Base-by-base conservation (phyloP, 208 protist species). In the Crithidia brevicula region DNA sequence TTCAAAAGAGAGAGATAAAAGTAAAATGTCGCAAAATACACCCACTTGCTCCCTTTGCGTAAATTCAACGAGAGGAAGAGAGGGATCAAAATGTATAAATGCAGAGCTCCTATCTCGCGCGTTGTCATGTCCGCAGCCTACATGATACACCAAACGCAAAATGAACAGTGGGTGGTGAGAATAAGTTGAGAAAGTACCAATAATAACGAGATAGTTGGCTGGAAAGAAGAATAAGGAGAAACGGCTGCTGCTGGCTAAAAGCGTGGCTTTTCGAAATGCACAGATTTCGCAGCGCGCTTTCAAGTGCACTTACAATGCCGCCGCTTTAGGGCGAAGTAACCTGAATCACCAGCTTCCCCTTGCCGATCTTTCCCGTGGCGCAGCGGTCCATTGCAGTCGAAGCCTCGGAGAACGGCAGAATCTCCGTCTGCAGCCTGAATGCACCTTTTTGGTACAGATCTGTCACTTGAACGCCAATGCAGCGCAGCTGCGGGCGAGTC, bases 381-480 rank as follows among this genome's bases (percentile, higher is more conserved):
- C 50, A 74, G 52, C 59, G 59, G 59, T 74, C 59, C 23, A 74
- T 23, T 8, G 68, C 68, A 33, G 60, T 67, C 30, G 58, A 38
- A 11, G 59, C 68, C n/a, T 74, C 59, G 9, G 49, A 22, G 46
- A 74, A 74, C 27, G 68, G 68, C 42, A 74, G 56, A 20, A 74
- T 33, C 33, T 74, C 68, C 7, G 64, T 31, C 58, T 66, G 40
- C 38, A 86, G 23, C 16, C 6, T 33, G 50, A 93, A 90, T 1
- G 73, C 76, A 15, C 79, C 79, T 28, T 59, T 27, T 36, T 66
- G 52, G 70, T 88, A 90, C 20, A 93, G 69, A 45, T 72, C 28
- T 31, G 79, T 11, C 6, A 81, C 51, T 22, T 54, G 27, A 9
- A 78, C 68, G 4, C 74, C 62, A 6, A 93, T 60, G 22, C 36